These are phyloP conservation scores for Helotiales sp. DNA, from an alignment of 2,329 filamentous ascomycete genomes.

Conservation along the genomic window DNA sequence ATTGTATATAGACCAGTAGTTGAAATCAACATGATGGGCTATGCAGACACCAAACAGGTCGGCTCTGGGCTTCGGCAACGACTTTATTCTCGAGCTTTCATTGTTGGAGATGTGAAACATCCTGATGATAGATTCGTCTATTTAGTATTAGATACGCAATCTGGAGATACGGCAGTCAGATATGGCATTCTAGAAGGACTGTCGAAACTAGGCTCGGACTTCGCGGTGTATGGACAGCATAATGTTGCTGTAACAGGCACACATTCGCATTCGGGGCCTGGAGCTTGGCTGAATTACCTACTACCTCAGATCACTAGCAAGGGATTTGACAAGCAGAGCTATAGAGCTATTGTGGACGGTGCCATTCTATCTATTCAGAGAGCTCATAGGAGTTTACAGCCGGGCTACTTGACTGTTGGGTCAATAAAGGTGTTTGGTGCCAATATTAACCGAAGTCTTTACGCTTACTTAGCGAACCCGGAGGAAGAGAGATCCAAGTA, in stretches of 20 bases:
- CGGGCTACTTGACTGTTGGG: conserved; percentile 73
- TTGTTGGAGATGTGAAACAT: conserved; percentile 71
- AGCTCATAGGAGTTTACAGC: conserved; percentile 71
- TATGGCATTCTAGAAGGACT: conserved; percentile 85
- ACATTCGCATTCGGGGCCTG: conserved; percentile 90
- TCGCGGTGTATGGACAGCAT: conserved; percentile 74
- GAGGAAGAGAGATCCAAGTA: conserved; percentile 75
- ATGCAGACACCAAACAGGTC: conserved; percentile 82
- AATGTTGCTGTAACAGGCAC: conserved; percentile 92
- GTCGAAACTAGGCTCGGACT: conserved; percentile 69
- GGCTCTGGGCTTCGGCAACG: conserved; percentile 87
- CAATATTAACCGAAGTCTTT: conserved; percentile 89
- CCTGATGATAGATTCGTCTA: conserved; percentile 81
- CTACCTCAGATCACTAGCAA: conserved; percentile 87
- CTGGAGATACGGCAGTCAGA: conserved; percentile 86
- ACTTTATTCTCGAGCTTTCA: conserved; percentile 87
- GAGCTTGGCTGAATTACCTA: conserved; percentile 93
- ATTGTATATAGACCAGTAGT: conserved; percentile 70
- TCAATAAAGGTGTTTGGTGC: conserved; percentile 72
- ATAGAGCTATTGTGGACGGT: conserved; percentile 86
- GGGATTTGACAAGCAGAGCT: conserved; percentile 86
- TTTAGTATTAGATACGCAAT: conserved; percentile 83
- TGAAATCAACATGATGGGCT: conserved; percentile 90
- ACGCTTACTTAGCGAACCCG: conserved; percentile 86
- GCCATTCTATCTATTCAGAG: conserved; percentile 79